These are phyloP conservation scores for Ogataea saltuana DNA, from an alignment of 805 yeast species.

Conservation along the genomic window DNA sequence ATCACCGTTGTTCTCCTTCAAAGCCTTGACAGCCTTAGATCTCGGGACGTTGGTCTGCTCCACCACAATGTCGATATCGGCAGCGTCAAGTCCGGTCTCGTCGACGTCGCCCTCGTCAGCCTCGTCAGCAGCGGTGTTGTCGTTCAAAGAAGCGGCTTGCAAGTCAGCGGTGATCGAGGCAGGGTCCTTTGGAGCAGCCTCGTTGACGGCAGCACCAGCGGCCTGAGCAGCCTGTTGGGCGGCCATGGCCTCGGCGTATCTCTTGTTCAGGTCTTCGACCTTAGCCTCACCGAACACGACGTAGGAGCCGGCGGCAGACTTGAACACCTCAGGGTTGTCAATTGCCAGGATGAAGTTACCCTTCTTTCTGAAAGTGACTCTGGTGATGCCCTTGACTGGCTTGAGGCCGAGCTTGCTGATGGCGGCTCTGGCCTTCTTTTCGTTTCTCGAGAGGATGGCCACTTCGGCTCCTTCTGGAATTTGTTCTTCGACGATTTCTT, in stretches of 20 bases:
- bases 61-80: conserved; percentile 81
- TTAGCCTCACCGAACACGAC: conserved; percentile 98
- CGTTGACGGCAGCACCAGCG: conserved; percentile 42
- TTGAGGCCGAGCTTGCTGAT: conserved; percentile 86
- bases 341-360: conserved; percentile 90
- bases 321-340: conserved; percentile 93
- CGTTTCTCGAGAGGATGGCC: conserved; percentile 81
- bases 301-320: conserved; percentile 89
- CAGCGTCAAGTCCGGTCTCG: conserved; percentile 77
- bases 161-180: conserved; percentile 82
- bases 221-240: conserved; percentile 65
- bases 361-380: conserved; percentile 94
- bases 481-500: conserved; percentile 39
- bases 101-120: conserved; percentile 77
- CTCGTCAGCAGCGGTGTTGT: conserved; percentile 37
- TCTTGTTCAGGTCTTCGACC: conserved; percentile 89
- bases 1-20: conserved; percentile 86
- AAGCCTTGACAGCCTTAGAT: conserved; percentile 88
- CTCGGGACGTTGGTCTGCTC: conserved; percentile 91
- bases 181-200: conserved; percentile 57
- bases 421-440: conserved; percentile 91
- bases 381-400: conserved; percentile 86
- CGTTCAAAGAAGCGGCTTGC: conserved; percentile 56
- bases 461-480: conserved; percentile 85
- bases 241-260: conserved; percentile 81